These are phyloP conservation scores for Alternaria atra DNA, from an alignment of 2,329 filamentous ascomycete species.

Conservation along the genomic window DNA sequence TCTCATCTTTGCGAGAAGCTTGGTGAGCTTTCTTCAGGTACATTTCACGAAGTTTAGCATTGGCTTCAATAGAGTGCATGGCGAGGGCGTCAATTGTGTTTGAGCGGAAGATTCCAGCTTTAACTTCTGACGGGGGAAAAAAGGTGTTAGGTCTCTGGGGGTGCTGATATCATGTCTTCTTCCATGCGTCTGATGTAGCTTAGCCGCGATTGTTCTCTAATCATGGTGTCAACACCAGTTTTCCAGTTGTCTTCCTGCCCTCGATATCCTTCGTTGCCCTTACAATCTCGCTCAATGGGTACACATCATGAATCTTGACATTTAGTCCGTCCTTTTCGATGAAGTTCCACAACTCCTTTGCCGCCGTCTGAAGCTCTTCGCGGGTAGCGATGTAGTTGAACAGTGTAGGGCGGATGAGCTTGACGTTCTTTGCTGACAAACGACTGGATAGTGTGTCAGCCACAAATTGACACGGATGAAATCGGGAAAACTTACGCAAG, in stretches of 20 bases:
- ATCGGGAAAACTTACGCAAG: constrained; percentile 61
- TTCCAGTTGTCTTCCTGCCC: constrained; percentile 82
- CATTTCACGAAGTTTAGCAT: not conserved
- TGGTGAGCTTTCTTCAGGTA: not conserved
- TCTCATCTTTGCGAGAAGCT: not conserved
- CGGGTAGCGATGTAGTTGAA: constrained; percentile 67
- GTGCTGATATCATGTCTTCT: not conserved
- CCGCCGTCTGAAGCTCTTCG: constrained; percentile 76
- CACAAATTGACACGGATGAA: not conserved
- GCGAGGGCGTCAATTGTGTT: not conserved
- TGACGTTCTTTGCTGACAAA: constrained; percentile 77
- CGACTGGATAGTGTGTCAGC: constrained; percentile 47
- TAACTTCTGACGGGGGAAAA: not conserved
- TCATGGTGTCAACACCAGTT: constrained; percentile 75
- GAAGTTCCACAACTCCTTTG: constrained; percentile 75
- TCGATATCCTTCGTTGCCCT: constrained; percentile 80
- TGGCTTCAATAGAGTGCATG: not conserved
- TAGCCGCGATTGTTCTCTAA: not conserved
- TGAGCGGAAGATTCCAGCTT: not conserved
- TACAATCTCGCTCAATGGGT: constrained; percentile 76
- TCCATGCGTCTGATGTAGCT: not conserved
- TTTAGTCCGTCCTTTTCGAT: constrained; percentile 75
- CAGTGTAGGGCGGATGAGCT: constrained; percentile 77
- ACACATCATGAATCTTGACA: constrained; percentile 77
- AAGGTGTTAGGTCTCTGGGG: not conserved